Evolutionary conservation across 2,329 filamentous ascomycete species (phyloP), one percentile per base, ranked within the genome.

Genomic region (Cadophora gregata): DNA sequence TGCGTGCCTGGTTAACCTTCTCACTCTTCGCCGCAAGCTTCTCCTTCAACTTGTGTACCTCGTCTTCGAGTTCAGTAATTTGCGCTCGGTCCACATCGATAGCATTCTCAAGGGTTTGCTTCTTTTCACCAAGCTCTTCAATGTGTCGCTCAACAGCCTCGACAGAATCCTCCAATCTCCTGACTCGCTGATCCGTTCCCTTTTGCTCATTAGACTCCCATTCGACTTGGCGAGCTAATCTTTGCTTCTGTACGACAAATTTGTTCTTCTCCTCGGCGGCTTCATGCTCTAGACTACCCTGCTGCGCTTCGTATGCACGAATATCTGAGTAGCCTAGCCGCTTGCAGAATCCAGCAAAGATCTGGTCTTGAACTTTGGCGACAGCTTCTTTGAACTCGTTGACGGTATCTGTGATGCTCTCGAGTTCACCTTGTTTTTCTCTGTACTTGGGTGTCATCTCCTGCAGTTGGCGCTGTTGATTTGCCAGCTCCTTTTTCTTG

Each of bases 271-370:
- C 94, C 79, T 96, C 90, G 0, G 90, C 90, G 53, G 92, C 92
- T 77, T 98, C 93, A 77, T 97, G 93, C 78, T 98, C 94, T 59
- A 97, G 82, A 50, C 91, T 93, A 59, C 96, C 95, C 79, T 98
- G 96, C 72, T 96, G 94, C 29, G 91, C 91, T 77, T 98, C 93
- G 75, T 98, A 99, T 66, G 93, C 92, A 66, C 95, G 92, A 70
- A 99, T 96, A 74, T 96, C 90, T 66, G 87, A 85, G 77, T 97
- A 98, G 0, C 94, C 93, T 24, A 97, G 87, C 64, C 92, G 88
- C 73, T 88, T 86, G 81, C 96, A 99, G 81, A 99, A 99, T 48
- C 84, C 84, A 25, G 85, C 84, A 78, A 97, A 99, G 33, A 99
- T 85, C 73, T 93, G 86, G 77, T 99, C 96, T 77, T 97, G 93